Base-by-base conservation (phyloP, 495 filamentous ascomycete genomes). In the Penicillium simplicissimum region DNA sequence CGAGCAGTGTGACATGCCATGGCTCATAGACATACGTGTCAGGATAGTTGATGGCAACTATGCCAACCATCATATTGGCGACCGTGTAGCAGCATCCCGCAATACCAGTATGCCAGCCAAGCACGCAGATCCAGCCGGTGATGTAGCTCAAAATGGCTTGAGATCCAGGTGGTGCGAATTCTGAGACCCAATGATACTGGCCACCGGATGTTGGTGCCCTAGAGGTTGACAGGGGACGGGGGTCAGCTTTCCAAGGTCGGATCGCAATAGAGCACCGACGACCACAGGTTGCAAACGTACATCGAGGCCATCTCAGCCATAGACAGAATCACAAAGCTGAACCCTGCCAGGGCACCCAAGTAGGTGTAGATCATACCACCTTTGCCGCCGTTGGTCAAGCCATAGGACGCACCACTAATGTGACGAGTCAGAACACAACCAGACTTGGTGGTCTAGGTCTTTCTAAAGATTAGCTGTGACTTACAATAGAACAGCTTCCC, bases 1-100 rank as follows among this genome's bases (percentile, higher is more conserved):
- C 75, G 15, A 89, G 72, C n/a, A 88, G 67, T 0, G 85, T 85
- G 8, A 83, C 83, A 58, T 89, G 87, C 82, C 83, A 90, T 53
- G 36, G n/a, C 31, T 42, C 9, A 8, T 49, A 42, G 10, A 23
- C 3, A 48, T 14, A 14, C 21, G 31, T 49, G 9, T 65, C 64
- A 1, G 79, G 73, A 35, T 84, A 58, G 58, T 81, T 83, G 36
- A 88, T 71, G 19, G 83, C 76, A 51, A 86, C 76, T 13, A 87
- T 71, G 0, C 84, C 83, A 68, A 88, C 85, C 40, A 90, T 84
- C 54, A 86, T 79, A 3, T 78, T 84, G 0, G 78, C 84, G 2
- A 79, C 79, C 5, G 88, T 71, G 66, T 84, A 88, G 1, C 79
- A 79, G 31, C 79, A 73, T 2, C 79, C 74, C 2, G 86, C 81